Conservation (phyloP, 2,329 filamentous ascomycete genomes). For the Penicillium sp. region DNA sequence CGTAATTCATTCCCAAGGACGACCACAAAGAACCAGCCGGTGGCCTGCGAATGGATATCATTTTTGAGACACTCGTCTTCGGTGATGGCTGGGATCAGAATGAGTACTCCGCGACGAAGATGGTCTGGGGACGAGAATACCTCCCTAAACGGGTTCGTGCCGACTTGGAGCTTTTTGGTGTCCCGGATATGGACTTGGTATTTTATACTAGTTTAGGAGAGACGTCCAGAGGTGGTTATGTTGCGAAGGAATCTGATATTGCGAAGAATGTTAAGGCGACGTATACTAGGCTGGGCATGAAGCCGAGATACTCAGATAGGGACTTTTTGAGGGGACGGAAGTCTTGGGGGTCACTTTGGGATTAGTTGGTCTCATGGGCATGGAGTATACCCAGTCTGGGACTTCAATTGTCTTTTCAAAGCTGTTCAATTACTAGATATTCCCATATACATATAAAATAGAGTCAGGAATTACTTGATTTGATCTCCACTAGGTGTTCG, state of each 20-base stretch:
- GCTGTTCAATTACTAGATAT: too few relatives aligned
- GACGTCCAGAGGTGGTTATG: not conserved
- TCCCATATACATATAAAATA: not conserved
- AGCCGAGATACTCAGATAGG: not conserved
- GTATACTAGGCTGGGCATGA: not conserved
- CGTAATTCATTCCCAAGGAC: not conserved
- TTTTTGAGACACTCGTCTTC: constrained; percentile 1
- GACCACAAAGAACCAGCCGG: not conserved
- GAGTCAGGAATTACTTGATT: constrained; percentile 1
- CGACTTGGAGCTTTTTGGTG: not conserved
- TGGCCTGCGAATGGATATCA: not conserved
- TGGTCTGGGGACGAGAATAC: not conserved
- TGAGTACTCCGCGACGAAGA: not conserved
- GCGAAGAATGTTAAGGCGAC: not conserved
- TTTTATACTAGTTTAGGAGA: not conserved
- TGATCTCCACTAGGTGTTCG: constrained; percentile 1
- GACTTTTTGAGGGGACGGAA: not conserved
- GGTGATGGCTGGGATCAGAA: not conserved
- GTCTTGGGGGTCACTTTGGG: constrained; percentile 1
- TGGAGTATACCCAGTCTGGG: not conserved
- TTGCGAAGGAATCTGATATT: not conserved
- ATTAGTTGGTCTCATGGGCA: not conserved
- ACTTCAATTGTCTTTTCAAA: not conserved
- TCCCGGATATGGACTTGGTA: not conserved
- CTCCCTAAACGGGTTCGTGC: not conserved